These are phyloP conservation scores for Fomitopsis serialis DNA, from an alignment of 768 basidiomycete genomes.

Conservation along the genomic window DNA sequence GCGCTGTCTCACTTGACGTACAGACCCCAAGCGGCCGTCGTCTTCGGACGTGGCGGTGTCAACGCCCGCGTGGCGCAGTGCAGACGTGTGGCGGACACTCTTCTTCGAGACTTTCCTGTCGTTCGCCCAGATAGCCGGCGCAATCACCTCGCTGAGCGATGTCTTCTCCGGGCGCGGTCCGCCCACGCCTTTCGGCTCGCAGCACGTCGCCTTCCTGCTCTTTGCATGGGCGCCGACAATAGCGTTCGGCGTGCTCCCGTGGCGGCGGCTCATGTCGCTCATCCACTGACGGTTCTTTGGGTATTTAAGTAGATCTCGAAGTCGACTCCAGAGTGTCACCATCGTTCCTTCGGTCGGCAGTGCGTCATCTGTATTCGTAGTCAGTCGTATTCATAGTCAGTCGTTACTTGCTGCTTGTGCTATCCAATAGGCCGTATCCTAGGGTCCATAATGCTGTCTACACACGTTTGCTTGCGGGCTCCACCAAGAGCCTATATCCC, in stretches of 20 bases:
- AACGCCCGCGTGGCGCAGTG: slow-evolving; percentile 7
- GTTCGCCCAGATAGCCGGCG: slow-evolving; percentile 22
- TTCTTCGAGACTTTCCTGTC: slow-evolving; percentile 48
- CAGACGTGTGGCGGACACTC: slow-evolving; percentile 43
- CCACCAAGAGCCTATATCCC: neutral
- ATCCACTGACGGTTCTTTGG: neutral
- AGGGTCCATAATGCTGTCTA: neutral
- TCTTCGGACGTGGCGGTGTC: neutral
- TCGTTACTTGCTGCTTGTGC: neutral
- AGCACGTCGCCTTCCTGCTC: slow-evolving; percentile 56
- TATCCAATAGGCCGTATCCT: neutral
- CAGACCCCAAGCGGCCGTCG: neutral
- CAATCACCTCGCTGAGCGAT: slow-evolving; percentile 40
- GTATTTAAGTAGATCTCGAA: no score
- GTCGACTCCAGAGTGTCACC: no score
- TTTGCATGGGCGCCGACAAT: slow-evolving; percentile 56
- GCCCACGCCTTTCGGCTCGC: slow-evolving; percentile 57
- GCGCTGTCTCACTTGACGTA: neutral
- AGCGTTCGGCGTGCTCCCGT: slow-evolving; percentile 38
- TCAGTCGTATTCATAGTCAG: neutral
- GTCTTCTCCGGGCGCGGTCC: slow-evolving; percentile 45
- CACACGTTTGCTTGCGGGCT: neutral
- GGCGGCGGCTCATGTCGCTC: slow-evolving; percentile 3
- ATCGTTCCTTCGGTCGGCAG: neutral
- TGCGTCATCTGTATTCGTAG: no score